Base-by-base conservation (phyloP, 345 rosid species). In the Rhodamnia rubescens region DNA sequence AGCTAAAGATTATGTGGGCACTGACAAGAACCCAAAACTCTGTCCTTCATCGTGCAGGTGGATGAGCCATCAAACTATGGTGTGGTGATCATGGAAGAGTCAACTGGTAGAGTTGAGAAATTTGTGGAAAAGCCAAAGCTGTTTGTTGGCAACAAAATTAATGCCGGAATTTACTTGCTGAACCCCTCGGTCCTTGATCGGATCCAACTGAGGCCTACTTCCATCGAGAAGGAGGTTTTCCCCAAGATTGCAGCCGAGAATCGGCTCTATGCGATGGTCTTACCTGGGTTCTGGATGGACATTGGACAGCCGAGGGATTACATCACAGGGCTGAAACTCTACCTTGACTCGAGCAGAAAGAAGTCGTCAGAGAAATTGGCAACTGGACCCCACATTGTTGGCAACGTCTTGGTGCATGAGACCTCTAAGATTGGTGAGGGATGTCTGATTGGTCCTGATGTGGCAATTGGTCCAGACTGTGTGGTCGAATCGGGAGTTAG, bases 221-320 rank as follows among this genome's bases (percentile, higher is more conserved):
- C 99, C 4, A 97, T 97, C 44, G 99, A 97, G 88, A 97, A 97
- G 85, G 99, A 96, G 85, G 94, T 96, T 52, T 97, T 97, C 92
- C 99, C 99, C 6, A 93, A 95, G 90, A 96, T 97, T 85, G 98
- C 98, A 27, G 90, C 96, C 7, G 95, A 90, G 26, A 88, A 91
- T 83, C 92, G 92, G 85, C 98, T 97, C 85, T 96, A 85, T 15
- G 99, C 98, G 2, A 97, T 97, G 99, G 99, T 95, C 56, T 92
- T 97, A 74, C 98, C 98, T 1, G 99, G 99, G 32, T 97, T 97
- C 83, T 97, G 99, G 99, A 97, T 97, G 99, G 99, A 97, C 91
- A 95, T 97, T 75, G 99, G 99, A 83, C 99, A 97, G 90, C 99
- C 99, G 24, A 93, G 92, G 87, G 99, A 97, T 84, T 97, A 97